phyloP scores from a whole-genome alignment of 257 asterid genomes.

The Paulownia fortunei region DNA sequence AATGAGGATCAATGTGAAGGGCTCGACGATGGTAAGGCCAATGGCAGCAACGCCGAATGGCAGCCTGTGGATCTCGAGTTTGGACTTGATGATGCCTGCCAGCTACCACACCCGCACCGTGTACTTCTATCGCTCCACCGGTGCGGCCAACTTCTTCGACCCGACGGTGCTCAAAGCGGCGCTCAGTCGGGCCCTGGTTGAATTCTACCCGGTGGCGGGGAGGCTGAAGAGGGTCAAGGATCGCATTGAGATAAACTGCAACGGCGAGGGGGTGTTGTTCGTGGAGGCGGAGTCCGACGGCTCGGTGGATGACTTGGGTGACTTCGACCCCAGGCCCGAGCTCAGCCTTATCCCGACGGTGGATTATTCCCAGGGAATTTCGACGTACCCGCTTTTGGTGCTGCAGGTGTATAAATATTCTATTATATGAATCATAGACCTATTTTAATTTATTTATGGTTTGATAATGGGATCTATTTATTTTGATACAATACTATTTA shows the following conservation, averaged over 20 bases:
- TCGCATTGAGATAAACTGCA: conserved; percentile 64
- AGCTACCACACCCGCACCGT: conserved; percentile 56
- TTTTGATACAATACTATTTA: too few relatives aligned
- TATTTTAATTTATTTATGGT: too few relatives aligned
- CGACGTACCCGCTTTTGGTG: conserved; percentile 51
- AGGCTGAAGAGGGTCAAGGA: conserved; percentile 57
- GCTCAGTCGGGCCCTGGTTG: conserved; percentile 57
- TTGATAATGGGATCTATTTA: too few relatives aligned
- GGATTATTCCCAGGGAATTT: conserved; percentile 62
- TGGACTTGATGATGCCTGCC: conserved; percentile 56
- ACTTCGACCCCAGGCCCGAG: conserved; percentile 59
- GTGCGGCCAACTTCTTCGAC: conserved; percentile 50
- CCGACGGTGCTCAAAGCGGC: conserved; percentile 52
- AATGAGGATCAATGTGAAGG: conserved; percentile 15
- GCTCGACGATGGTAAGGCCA: conserved; percentile 51
- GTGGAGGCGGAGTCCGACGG: conserved; percentile 74
- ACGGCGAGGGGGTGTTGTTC: conserved; percentile 64
- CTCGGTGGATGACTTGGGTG: conserved; percentile 61
- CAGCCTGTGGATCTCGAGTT: conserved; percentile 61
- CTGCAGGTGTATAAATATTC: conserved; percentile 59
- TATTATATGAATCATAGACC: too few relatives aligned
- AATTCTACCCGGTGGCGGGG: conserved; percentile 71
- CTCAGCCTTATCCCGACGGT: conserved; percentile 60
- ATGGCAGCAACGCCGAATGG: conserved; percentile 46
- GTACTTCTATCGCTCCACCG: conserved; percentile 58